Evolutionary conservation across 108 stramenopile genomes (phyloP), one percentile per base, ranked within the genome.

Genomic region (Nitzschia inconspicua): DNA sequence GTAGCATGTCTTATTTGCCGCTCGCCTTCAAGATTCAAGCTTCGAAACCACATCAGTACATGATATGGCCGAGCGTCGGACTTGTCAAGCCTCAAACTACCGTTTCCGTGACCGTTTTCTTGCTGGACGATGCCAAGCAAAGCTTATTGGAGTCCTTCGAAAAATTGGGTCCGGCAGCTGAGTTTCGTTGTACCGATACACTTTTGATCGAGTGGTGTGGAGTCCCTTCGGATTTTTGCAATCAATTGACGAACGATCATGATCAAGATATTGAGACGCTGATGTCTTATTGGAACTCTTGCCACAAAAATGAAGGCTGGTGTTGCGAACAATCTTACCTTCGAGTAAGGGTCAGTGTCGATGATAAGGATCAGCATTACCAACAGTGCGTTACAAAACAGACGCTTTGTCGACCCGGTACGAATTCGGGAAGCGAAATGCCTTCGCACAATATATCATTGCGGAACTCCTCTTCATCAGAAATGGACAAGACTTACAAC

Each of bases 141-240:
- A 34, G 48, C n/a, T 34, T 61, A 5, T 16, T 37, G 44, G 7
- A 30, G 2, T 26, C 11, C 4, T 61, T 61, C 24, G 20, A 25
- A 24, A 32, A 48, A 22, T 20, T 25, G 19, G 60, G 47, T 9
- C 24, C 60, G 2, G 4, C 19, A 7, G 32, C 37, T 14, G 58
- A 60, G 25, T 60, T 44, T 29, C 42, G 31, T 9, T 44, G 46
- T 16, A 61, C 11, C 14, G 60, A 61, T 0, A 61, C 47, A 24
- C 37, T 61, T 22, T 11, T 49, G 25, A 25, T 61, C 9, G 60
- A 61, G 48, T 61, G 60, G 60, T 61, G 60, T 34, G 24, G 46
- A 18, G 60, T 47, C 8, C 47, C 60, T 5, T 22, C 26, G 9
- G 4, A 14, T 19, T 23, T 61, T 23, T 61, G 44, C 24, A 25